These are phyloP conservation scores for Stylonectria norvegica DNA, from an alignment of 2,329 filamentous ascomycete genomes.

Conservation along the genomic window DNA sequence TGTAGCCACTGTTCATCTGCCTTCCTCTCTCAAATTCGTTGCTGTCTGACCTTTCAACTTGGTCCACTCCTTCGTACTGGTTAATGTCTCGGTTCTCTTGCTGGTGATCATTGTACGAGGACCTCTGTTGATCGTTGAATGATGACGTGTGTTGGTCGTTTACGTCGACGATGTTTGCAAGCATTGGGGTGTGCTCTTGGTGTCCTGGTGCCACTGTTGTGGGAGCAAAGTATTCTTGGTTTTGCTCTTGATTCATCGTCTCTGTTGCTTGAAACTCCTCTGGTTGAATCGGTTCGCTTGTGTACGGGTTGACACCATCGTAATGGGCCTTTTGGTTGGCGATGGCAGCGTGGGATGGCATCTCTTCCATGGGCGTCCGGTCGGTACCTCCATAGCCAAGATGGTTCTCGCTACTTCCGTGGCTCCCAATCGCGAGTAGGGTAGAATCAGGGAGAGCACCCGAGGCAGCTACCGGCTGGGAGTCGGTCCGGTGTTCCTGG, in stretches of 20 bases:
- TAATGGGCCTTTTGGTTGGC: conserved; percentile 49
- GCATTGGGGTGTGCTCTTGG: conserved; percentile 8
- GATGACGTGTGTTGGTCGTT: too few relatives aligned
- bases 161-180: conserved; percentile 5
- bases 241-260: conserved; percentile 13
- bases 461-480: conserved; percentile 58
- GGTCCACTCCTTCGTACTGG: too few relatives aligned
- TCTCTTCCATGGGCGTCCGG: conserved; percentile 44
- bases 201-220: conserved; percentile 18
- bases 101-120: too few relatives aligned
- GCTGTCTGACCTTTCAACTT: too few relatives aligned
- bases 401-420: conserved; percentile 29
- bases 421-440: conserved; percentile 23
- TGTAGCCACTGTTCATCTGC: too few relatives aligned
- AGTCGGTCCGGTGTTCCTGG: conserved; percentile 44
- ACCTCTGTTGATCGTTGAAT: too few relatives aligned
- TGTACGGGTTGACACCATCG: conserved; percentile 58
- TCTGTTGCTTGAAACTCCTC: conserved; percentile 14
- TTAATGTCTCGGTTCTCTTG: too few relatives aligned
- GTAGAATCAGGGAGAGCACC: conserved; percentile 44
- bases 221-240: conserved; percentile 15
- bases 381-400: conserved; percentile 46
- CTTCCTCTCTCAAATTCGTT: too few relatives aligned
- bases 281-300: conserved; percentile 40
- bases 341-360: conserved; percentile 49